Percentiles rank a stretch among this genome's conserved stretches.
Conservation (phyloP, 306 rosid genomes). For the Vigna mungo region DNA sequence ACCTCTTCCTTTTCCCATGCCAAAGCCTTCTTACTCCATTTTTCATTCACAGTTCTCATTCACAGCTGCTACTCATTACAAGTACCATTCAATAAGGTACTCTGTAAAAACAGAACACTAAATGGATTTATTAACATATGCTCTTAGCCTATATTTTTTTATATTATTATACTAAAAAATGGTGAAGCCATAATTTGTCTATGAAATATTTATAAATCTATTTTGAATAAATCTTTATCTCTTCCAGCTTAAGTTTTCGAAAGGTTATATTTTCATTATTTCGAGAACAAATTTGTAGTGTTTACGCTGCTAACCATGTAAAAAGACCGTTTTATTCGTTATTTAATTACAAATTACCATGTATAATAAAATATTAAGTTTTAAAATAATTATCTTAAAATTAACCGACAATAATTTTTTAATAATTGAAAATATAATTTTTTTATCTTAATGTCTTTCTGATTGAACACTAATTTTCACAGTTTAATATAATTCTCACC, state of each 20-base stretch:
- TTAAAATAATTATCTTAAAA: no score
- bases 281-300: no score
- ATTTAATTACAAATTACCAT: background rate
- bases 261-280: no score
- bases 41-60: background rate
- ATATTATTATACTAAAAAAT: background rate
- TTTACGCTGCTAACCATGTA: no score
- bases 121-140: background rate
- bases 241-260: background rate
- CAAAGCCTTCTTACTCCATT: background rate
- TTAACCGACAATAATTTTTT: no score
- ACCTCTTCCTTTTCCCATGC: conserved; percentile 4
- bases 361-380: no score
- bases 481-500: no score
- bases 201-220: background rate
- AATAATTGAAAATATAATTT: no score
- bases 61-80: background rate
- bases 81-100: background rate
- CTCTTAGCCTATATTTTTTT: background rate
- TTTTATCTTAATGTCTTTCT: no score
- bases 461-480: no score
- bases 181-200: background rate
- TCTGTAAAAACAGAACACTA: background rate
- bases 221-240: background rate
- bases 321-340: no score